Evolutionary conservation across 1,139 yeast genomes (phyloP), one percentile per base, ranked within the genome.

Genomic region (Candida albicans): DNA sequence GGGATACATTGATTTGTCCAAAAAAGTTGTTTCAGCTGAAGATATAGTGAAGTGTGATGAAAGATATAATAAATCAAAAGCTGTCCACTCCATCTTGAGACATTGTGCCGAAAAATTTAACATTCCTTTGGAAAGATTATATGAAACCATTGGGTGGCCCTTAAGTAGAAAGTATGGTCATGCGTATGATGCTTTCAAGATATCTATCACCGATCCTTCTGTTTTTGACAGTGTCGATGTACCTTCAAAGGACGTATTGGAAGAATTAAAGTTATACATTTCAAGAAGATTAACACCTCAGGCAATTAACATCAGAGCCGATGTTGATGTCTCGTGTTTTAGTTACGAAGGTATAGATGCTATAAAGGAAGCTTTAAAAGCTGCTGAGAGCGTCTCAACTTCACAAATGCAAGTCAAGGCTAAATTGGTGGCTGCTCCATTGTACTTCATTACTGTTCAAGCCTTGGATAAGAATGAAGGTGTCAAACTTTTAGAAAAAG

Each of bases 311-410:
- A 87, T 95, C 62, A 87, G 99, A 69, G 96, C 99, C 25, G 99
- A 93, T 66, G 87, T 93, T 44, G 98, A 93, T 67, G 98, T 93
- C 34, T 90, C 97, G 30, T 93, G 99, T 67, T 93, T 91, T 73
- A 81, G 95, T 53, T 93, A 93, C 68, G 98, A 93, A 66, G 99
- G 99, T 66, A 90, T 93, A 55, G 96, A 91, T 65, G 99, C 99
- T 52, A 91, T 93, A 62, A 91, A 91, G 70, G 78, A 76, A 50
- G 96, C 99, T 28, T 79, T 93, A 55, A 75, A 79, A 54, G 86
- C 91, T 24, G 99, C 96, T 43, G 99, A 93, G 72, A 79, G 76
- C 24, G 71, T 87, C 47, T 81, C 95, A 51, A 87, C 91, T 37
- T 96, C 89, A 59, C 84, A 82, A 50, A 84, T 87, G 76, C 84